Evolutionary conservation across 495 filamentous ascomycete genomes (phyloP).

Genomic region (Xylaria intraflava): DNA sequence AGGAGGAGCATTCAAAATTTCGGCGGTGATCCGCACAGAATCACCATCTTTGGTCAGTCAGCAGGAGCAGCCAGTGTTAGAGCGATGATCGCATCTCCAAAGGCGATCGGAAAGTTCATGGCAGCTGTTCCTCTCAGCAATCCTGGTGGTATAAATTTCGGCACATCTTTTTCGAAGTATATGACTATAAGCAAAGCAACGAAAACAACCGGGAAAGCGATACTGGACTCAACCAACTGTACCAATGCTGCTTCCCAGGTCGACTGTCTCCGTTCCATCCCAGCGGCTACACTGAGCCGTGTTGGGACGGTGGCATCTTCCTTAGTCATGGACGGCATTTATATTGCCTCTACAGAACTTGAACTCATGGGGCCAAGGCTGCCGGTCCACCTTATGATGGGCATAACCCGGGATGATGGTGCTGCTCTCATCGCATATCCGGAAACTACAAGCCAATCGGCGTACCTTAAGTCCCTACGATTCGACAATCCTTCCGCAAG

Average conservation of each 20-base stretch:
- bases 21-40: slow-evolving; percentile 53
- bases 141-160: slow-evolving; percentile 42
- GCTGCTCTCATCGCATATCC: slow-evolving; percentile 41
- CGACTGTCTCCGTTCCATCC: slow-evolving; percentile 41
- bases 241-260: slow-evolving; percentile 34
- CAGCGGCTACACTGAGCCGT: slow-evolving; percentile 24
- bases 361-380: slow-evolving; percentile 25
- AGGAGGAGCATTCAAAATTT: slow-evolving; percentile 53
- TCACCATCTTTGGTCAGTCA: slow-evolving; percentile 53
- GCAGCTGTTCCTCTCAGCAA: slow-evolving; percentile 45
- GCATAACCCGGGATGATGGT: slow-evolving; percentile 45
- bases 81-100: slow-evolving; percentile 47
- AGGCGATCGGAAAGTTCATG: slow-evolving; percentile 43
- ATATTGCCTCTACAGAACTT: slow-evolving; percentile 31
- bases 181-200: slow-evolving; percentile 41
- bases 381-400: slow-evolving; percentile 37
- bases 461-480: slow-evolving; percentile 34
- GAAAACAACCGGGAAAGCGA: slow-evolving; percentile 28
- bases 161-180: slow-evolving; percentile 40
- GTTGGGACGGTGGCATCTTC: slow-evolving; percentile 29
- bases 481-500: slow-evolving; percentile 28
- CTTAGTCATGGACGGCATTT: slow-evolving; percentile 43
- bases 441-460: slow-evolving; percentile 24
- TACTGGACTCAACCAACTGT: slow-evolving; percentile 39
- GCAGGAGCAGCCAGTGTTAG: slow-evolving; percentile 49